A percentile compares a stretch with the other conserved stretches of the same genome.
These are phyloP conservation scores for Candida frijolesensis DNA, from an alignment of 1,139 yeast species.

Conservation along the genomic window DNA sequence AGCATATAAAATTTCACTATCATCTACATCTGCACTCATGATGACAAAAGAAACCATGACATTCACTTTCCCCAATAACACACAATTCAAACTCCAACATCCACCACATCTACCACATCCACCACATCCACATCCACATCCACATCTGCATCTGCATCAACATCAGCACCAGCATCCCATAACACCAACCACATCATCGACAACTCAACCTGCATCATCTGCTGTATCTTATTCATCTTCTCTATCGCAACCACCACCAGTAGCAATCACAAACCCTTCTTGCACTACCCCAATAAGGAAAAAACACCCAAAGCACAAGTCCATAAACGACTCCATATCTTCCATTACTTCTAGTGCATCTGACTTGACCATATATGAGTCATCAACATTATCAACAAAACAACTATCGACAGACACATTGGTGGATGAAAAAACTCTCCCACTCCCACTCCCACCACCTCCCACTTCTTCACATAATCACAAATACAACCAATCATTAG, in stretches of 20 bases:
- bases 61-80: slow-evolving; percentile 7
- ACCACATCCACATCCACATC: not conserved
- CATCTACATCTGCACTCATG: not conserved
- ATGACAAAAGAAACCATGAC: slow-evolving; percentile 3
- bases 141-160: too few species aligned
- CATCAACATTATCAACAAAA: slow-evolving; percentile 2
- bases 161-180: not conserved
- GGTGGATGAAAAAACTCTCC: slow-evolving; percentile 21
- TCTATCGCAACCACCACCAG: not conserved
- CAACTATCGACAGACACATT: slow-evolving; percentile 27
- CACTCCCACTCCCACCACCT: not conserved
- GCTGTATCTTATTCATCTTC: slow-evolving; percentile 1
- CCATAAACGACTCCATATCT: slow-evolving; percentile 21
- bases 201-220: slow-evolving; percentile 2
- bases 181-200: slow-evolving; percentile 2
- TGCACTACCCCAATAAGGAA: slow-evolving; percentile 2
- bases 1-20: too few species aligned
- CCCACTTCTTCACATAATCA: slow-evolving; percentile 6
- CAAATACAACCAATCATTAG: slow-evolving; percentile 11
- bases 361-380: slow-evolving; percentile 20
- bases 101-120: not conserved
- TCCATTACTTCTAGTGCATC: slow-evolving; percentile 23
- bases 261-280: not conserved
- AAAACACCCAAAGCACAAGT: slow-evolving; percentile 13
- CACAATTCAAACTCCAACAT: not conserved